These are phyloP conservation scores for Mortierella sp. DNA, from an alignment of 371 early-diverging fungal species.

Conservation along the genomic window DNA sequence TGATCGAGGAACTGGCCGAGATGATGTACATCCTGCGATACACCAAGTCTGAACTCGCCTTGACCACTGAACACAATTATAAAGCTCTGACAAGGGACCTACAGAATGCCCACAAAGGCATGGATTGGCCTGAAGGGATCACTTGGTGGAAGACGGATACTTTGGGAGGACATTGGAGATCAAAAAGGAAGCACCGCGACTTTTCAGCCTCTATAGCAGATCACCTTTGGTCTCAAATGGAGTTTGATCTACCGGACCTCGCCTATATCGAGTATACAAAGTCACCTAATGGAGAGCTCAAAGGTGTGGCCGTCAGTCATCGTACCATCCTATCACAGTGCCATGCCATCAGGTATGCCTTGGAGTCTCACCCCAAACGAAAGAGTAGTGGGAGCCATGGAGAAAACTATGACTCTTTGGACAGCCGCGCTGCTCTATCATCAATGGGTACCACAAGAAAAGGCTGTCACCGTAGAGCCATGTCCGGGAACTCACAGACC, in stretches of 20 bases:
- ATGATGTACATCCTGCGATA: constrained; percentile 73
- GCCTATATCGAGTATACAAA: constrained; percentile 90
- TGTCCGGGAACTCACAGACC: background rate
- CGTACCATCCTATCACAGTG: constrained; percentile 79
- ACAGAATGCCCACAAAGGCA: constrained; percentile 45
- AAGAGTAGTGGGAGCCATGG: background rate
- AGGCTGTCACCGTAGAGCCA: background rate
- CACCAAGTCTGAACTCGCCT: constrained; percentile 66
- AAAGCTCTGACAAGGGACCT: constrained; percentile 73
- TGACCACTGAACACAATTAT: constrained; percentile 82
- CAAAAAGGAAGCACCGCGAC: background rate
- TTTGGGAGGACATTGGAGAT: constrained; percentile 60
- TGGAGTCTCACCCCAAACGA: constrained; percentile 16
- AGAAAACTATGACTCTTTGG: background rate
- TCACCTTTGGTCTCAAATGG: background rate
- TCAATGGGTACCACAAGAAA: no score
- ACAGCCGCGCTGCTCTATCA: no score
- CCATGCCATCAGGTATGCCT: constrained; percentile 28
- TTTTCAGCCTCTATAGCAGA: background rate
- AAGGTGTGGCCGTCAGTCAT: constrained; percentile 84
- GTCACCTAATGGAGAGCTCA: constrained; percentile 81
- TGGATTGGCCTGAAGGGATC: constrained; percentile 65
- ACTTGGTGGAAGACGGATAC: constrained; percentile 83
- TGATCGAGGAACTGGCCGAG: constrained; percentile 80
- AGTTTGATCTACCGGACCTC: constrained; percentile 57